Percentiles rank a stretch among this genome's conserved stretches.
Conservation (phyloP, 2,329 filamentous ascomycete species). For the Phaeosphaeria sp. region DNA sequence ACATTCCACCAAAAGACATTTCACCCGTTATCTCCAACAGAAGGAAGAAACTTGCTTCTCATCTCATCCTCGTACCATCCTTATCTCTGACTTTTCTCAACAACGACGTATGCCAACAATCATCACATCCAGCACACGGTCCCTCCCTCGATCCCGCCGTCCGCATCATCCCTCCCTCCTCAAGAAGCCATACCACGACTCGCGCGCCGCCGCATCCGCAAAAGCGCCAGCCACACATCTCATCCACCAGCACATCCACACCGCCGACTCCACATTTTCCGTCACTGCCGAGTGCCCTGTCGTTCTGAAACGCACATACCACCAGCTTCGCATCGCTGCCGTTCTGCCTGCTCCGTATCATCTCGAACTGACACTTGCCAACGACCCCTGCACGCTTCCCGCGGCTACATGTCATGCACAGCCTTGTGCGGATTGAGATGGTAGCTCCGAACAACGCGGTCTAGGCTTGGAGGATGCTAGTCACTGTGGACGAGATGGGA, state of each 20-base stretch:
- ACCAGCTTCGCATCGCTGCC: not conserved
- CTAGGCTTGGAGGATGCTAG: not conserved
- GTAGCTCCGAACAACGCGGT: not conserved
- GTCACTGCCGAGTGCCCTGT: not conserved
- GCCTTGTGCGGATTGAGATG: conserved; percentile 14
- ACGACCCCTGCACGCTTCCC: conserved; percentile 13
- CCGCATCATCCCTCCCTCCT: not conserved
- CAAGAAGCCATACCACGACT: not conserved
- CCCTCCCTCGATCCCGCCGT: not conserved
- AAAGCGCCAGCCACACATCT: not conserved
- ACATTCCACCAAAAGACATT: not conserved
- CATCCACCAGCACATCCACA: not conserved
- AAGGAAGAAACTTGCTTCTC: not conserved
- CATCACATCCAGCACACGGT: not conserved
- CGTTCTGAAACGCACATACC: not conserved
- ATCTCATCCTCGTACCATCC: not conserved
- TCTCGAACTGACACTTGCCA: not conserved
- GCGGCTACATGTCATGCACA: conserved; percentile 21
- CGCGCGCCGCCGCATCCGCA: not conserved
- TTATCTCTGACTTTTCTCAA: not conserved
- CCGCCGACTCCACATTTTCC: not conserved
- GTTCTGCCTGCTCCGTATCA: conserved; percentile 6
- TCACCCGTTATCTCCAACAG: not conserved
- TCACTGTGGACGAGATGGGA: not conserved
- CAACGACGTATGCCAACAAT: not conserved